Base-by-base conservation (phyloP, 2,329 filamentous ascomycete species). In the Fusarium brevicatenulatum region DNA sequence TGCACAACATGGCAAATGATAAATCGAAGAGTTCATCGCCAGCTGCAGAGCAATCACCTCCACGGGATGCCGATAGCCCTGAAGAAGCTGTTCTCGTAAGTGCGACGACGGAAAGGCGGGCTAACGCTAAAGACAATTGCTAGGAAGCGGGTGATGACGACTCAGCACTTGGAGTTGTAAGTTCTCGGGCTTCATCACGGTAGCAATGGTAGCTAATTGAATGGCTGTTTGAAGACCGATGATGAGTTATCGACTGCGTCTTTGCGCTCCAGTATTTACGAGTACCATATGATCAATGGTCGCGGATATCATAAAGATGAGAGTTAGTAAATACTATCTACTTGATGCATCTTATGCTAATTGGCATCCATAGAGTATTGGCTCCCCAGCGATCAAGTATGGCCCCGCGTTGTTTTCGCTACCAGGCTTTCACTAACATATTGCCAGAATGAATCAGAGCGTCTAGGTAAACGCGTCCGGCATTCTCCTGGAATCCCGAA, bases 191-290 rank as follows among this genome's bases (percentile, higher is more conserved):
- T 3, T 0, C 3, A 34, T 23, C 23, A n/a, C 9, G 15, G 11
- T 28, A 15, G 11, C 8, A 2, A 18, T 21, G 18, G 9, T 15
- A 15, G 37, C 21, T 16, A 4, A 37, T 2, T 6, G 1, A 11
- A 15, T 8, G n/a, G 0, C 5, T 19, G 0, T 21, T 9, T 16
- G 2, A 47, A 72, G 67, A 68, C 57, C 2, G 67, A 73, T 4
- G 70, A 74, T 12, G 63, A 74, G 4, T 16, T 73, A 16, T 73
- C 72, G 7, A 73, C 72, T 5, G 58, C 61, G 1, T 74, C 72
- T 1, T 39, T 73, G 15, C 71, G 68, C 0, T 74, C 72, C 1
- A 73, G 72, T 18, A 62, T 74, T 15, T 52, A 39, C 7, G 70
- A 73, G 9, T 74, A 74, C 3, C 68, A 73, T 18, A 55, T 64